Conservation (phyloP, 495 filamentous ascomycete genomes). For the Bathelium albidoporum region DNA sequence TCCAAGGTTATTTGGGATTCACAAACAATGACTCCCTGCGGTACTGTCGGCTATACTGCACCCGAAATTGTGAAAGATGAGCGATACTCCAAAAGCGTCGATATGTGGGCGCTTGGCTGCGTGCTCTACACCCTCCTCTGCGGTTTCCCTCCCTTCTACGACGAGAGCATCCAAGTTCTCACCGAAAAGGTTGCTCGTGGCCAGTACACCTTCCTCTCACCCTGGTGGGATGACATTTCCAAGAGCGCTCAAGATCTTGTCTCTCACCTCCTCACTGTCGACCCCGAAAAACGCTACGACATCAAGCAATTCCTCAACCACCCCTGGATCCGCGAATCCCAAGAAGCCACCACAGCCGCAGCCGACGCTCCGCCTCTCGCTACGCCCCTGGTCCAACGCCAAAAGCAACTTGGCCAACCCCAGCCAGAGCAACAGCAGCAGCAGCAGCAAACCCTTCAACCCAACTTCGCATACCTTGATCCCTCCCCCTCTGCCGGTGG, state of each 20-base stretch:
- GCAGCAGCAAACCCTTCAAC: constrained; percentile 15
- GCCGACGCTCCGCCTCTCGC: constrained; percentile 67
- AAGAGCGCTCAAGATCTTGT: constrained; percentile 91
- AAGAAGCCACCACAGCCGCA: constrained; percentile 68
- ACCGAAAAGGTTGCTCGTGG: constrained; percentile 96
- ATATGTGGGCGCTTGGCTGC: constrained; percentile 98
- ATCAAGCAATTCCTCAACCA: constrained; percentile 83
- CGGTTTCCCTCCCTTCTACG: constrained; percentile 97
- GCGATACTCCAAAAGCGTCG: constrained; percentile 94
- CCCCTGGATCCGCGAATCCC: constrained; percentile 73
- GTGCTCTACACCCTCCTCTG: constrained; percentile 94
- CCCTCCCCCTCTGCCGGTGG: constrained; percentile 40
- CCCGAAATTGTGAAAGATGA: constrained; percentile 99
- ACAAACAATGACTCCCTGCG: constrained; percentile 98
- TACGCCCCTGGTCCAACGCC: constrained; percentile 49
- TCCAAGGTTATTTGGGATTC: constrained; percentile 98
- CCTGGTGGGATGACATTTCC: constrained; percentile 99
- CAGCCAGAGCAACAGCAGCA: not conserved
- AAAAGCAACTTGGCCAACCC: constrained; percentile 32
- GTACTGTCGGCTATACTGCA: constrained; percentile 96
- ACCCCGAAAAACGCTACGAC: constrained; percentile 81
- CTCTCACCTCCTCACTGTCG: constrained; percentile 83
- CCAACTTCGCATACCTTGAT: constrained; percentile 45
- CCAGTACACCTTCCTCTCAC: constrained; percentile 95
- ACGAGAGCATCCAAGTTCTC: constrained; percentile 92